Percentiles rank a stretch among this genome's conserved stretches.
These are phyloP conservation scores for Vitis amurensis DNA, from an alignment of 164 flowering plant species.

Conservation along the genomic window DNA sequence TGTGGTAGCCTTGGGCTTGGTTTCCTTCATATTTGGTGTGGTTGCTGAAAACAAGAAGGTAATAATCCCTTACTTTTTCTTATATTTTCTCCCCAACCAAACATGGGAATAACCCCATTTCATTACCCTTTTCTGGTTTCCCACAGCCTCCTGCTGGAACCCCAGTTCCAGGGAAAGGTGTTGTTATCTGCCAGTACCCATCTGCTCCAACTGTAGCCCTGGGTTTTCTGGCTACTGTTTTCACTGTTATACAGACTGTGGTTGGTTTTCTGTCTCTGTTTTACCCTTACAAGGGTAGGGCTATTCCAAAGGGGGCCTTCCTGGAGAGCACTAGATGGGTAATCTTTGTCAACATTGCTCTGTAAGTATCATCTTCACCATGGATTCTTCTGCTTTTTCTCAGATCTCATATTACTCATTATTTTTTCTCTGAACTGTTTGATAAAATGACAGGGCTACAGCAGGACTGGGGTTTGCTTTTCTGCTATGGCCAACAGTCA, in stretches of 20 bases:
- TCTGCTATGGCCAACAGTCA: conserved; percentile 67
- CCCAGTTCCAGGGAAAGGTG: conserved; percentile 36
- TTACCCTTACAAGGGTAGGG: conserved; percentile 59
- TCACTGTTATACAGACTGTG: conserved; percentile 35
- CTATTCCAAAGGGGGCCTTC: conserved; percentile 52
- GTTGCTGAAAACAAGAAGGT: too few species aligned
- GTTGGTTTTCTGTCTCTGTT: conserved; percentile 50
- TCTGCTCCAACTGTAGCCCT: conserved; percentile 61
- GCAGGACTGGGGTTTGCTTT: conserved; percentile 48
- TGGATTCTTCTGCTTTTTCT: not conserved
- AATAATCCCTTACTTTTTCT: too few species aligned
- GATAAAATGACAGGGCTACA: conserved; percentile 26
- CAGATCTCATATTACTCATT: too few species aligned
- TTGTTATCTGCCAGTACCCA: conserved; percentile 59
- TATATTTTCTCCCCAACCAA: too few species aligned
- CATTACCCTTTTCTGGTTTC: conserved; percentile 6
- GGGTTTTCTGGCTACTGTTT: conserved; percentile 48
- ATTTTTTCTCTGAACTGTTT: too few species aligned
- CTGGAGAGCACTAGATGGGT: conserved; percentile 50
- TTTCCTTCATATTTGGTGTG: too few species aligned
- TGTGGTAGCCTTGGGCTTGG: too few species aligned
- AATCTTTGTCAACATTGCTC: conserved; percentile 55
- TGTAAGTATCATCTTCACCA: conserved; percentile 38
- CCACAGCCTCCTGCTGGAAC: conserved; percentile 58
- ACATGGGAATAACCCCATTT: not conserved